A percentile compares a stretch with the other conserved stretches of the same genome.
Conservation (phyloP, 257 asterid species). For the Orobanche coerulescens region DNA sequence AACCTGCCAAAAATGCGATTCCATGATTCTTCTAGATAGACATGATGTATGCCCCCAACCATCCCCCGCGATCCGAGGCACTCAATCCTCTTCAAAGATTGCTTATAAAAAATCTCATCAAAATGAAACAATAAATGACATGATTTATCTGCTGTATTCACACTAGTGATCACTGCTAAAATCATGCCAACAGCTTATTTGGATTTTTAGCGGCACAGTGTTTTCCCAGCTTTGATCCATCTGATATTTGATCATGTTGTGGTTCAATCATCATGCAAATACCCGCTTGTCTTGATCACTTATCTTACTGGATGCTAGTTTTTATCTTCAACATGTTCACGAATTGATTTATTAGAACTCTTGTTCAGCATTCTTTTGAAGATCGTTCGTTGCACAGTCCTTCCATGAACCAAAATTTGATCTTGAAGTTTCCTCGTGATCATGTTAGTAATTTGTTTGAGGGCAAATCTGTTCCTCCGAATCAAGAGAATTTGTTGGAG, state of each 20-base stretch:
- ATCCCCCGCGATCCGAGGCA: too few species aligned
- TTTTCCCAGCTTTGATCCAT: neutral
- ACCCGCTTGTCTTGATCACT: neutral
- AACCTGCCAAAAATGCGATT: neutral
- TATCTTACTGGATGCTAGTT: neutral
- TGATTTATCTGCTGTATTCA: neutral
- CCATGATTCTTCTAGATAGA: neutral
- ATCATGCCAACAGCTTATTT: neutral
- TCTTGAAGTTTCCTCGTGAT: conserved; percentile 6
- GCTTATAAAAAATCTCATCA: neutral
- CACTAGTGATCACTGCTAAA: neutral
- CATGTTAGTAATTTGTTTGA: conserved; percentile 22
- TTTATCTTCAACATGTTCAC: neutral
- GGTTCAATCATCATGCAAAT: neutral
- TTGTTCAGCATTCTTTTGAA: neutral
- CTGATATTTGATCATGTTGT: neutral
- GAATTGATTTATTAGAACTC: neutral
- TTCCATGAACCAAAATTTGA: neutral
- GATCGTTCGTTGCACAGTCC: neutral
- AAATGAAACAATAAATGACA: neutral
- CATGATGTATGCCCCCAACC: too few species aligned
- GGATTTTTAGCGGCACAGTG: neutral
- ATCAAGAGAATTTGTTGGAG: conserved; percentile 29
- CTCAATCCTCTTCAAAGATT: neutral
- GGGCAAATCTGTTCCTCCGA: conserved; percentile 27